Conservation (phyloP, 768 basidiomycete species). For the Leccinum uliginosum region DNA sequence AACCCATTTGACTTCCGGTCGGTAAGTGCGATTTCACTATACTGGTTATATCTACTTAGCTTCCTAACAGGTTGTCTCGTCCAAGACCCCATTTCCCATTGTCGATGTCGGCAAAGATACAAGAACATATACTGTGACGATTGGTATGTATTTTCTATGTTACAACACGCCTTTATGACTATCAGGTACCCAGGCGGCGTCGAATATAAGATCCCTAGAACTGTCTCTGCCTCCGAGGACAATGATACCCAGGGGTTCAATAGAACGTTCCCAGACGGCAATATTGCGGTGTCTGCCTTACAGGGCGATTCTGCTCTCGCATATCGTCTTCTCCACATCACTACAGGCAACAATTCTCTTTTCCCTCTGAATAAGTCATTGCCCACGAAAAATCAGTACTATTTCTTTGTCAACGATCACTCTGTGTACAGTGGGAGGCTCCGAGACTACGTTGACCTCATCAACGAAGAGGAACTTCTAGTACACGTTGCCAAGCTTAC, state of each 20-base stretch:
- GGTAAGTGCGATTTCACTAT: neutral
- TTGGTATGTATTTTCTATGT: neutral
- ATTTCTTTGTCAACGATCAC: slow-evolving; percentile 2
- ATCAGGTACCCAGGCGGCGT: neutral
- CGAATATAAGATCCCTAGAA: slow-evolving; percentile 3
- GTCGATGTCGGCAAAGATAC: slow-evolving; percentile 4
- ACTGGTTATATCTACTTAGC: neutral
- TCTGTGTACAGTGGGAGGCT: slow-evolving; percentile 3
- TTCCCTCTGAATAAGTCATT: slow-evolving; percentile 4
- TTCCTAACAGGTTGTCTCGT: neutral
- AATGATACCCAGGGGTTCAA: neutral
- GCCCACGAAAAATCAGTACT: slow-evolving; percentile 1
- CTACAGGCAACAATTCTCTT: slow-evolving; percentile 1
- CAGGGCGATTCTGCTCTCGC: slow-evolving; percentile 1
- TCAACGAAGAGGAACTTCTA: slow-evolving; percentile 7
- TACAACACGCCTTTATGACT: neutral
- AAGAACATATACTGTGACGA: neutral
- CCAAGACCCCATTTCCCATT: slow-evolving; percentile 3
- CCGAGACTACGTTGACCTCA: neutral
- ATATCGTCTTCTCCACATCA: slow-evolving; percentile 2
- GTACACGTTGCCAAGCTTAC: neutral
- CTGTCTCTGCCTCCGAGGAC: neutral
- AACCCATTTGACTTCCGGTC: slow-evolving; percentile 2
- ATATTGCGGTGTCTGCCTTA: neutral
- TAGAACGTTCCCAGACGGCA: neutral